phyloP scores from a whole-genome alignment of 441 rosid genomes.

The Populus trichocarpa region DNA sequence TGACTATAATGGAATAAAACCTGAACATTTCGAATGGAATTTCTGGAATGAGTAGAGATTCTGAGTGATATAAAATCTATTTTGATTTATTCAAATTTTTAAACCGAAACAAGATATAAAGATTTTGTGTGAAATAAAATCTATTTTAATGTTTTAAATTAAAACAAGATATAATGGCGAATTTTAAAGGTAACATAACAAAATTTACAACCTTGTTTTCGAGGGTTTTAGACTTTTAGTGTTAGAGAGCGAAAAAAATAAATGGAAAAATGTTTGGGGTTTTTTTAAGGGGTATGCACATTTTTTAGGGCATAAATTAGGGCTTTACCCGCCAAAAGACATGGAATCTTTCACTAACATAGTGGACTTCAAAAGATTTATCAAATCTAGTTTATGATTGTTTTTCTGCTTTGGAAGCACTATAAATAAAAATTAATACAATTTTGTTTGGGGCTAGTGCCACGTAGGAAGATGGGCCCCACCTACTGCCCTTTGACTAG shows the following conservation, averaged over 20 bases:
- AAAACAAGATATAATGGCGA: too few species aligned
- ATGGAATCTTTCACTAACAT: slow-evolving; percentile 6
- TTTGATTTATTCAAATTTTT: too few species aligned
- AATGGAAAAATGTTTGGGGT: slow-evolving; percentile 28
- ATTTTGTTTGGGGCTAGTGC: slow-evolving; percentile 12
- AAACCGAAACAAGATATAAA: too few species aligned
- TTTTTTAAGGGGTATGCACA: background rate
- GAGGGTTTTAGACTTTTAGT: background rate
- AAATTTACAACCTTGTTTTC: too few species aligned
- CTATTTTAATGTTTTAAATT: too few species aligned
- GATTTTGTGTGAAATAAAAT: too few species aligned
- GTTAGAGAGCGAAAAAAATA: slow-evolving; percentile 25
- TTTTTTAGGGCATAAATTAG: slow-evolving; percentile 18
- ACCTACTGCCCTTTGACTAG: slow-evolving; percentile 29
- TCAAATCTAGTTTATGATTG: slow-evolving; percentile 41
- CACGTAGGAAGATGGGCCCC: slow-evolving; percentile 26
- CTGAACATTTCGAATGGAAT: too few species aligned
- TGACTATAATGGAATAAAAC: too few species aligned
- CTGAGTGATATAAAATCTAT: too few species aligned
- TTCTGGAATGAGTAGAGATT: too few species aligned
- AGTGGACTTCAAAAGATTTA: slow-evolving; percentile 59
- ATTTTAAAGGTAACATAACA: too few species aligned
- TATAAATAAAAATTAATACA: background rate
- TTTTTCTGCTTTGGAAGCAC: background rate
- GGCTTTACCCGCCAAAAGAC: slow-evolving; percentile 56